Percentiles rank a stretch among this genome's conserved stretches.
Conservation (phyloP, 2,329 filamentous ascomycete species). For the Epichloe gansuensis region DNA sequence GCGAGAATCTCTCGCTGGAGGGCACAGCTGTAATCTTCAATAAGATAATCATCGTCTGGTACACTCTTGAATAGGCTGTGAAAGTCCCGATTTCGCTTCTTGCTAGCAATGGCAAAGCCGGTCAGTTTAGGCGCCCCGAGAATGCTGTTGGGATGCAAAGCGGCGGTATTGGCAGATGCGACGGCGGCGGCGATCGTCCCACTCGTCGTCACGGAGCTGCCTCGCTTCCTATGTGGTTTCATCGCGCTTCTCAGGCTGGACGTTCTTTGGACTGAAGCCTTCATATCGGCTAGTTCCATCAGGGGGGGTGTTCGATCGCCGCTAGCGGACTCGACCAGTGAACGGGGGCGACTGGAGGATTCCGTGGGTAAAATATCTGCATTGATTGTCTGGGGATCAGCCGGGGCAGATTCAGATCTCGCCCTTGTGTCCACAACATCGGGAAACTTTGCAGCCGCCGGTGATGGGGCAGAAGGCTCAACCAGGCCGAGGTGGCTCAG, state of each 20-base stretch:
- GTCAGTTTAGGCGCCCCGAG: slow-evolving; percentile 63
- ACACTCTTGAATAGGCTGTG: slow-evolving; percentile 91
- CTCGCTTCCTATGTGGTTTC: slow-evolving; percentile 57
- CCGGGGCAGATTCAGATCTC: slow-evolving; percentile 47
- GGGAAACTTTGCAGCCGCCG: slow-evolving; percentile 41
- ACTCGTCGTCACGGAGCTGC: slow-evolving; percentile 62
- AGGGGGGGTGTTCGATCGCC: slow-evolving; percentile 55
- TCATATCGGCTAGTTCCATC: slow-evolving; percentile 51
- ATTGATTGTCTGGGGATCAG: slow-evolving; percentile 24
- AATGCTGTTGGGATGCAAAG: slow-evolving; percentile 49
- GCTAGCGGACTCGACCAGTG: slow-evolving; percentile 34
- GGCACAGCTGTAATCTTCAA: slow-evolving; percentile 96
- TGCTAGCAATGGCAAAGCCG: slow-evolving; percentile 90
- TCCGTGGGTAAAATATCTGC: slow-evolving; percentile 21
- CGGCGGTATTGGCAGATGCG: slow-evolving; percentile 53
- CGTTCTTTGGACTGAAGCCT: slow-evolving; percentile 45
- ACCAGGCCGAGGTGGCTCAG: slow-evolving; percentile 76
- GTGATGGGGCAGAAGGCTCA: slow-evolving; percentile 44
- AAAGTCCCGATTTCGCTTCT: slow-evolving; percentile 92
- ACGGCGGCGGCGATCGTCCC: slow-evolving; percentile 59
- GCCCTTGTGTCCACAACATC: slow-evolving; percentile 33
- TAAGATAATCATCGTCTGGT: slow-evolving; percentile 93
- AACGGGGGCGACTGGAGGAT: slow-evolving; percentile 30
- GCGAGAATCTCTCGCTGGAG: slow-evolving; percentile 90
- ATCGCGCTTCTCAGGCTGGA: slow-evolving; percentile 54